These are phyloP conservation scores for Populus pruinosa DNA, from an alignment of 345 rosid species.

Conservation along the genomic window DNA sequence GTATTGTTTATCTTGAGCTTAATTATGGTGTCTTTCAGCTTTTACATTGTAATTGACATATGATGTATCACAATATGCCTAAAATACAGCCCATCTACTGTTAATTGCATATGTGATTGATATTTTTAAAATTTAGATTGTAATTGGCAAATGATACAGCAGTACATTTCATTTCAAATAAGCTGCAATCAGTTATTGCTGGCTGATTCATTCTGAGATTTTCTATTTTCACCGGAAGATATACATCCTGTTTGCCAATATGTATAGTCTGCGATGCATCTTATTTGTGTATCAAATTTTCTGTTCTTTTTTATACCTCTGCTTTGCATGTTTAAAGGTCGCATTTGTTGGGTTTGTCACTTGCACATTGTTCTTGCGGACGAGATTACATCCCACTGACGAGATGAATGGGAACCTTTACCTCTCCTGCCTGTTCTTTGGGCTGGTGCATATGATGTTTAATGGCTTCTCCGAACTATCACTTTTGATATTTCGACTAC, in stretches of 20 bases:
- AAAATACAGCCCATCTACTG: background rate
- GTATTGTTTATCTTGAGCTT: conserved; percentile 31
- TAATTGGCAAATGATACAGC: background rate
- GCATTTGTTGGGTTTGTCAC: conserved; percentile 81
- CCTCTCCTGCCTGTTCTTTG: conserved; percentile 76
- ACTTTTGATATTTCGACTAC: conserved; percentile 77
- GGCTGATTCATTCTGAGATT: background rate
- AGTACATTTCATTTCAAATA: background rate
- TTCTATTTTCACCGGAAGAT: background rate
- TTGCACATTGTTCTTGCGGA: conserved; percentile 66
- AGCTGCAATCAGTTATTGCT: background rate
- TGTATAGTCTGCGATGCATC: background rate
- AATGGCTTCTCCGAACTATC: conserved; percentile 86
- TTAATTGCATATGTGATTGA: background rate
- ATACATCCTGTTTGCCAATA: background rate
- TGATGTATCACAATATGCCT: background rate
- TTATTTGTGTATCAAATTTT: background rate
- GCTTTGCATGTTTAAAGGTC: conserved; percentile 43
- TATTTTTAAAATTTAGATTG: background rate
- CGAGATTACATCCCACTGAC: conserved; percentile 73
- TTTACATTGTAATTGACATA: background rate
- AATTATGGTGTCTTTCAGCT: background rate
- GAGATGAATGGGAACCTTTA: conserved; percentile 68
- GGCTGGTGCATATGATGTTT: conserved; percentile 84
- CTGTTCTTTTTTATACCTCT: conserved; percentile 12